Percentiles rank a stretch among this genome's conserved stretches.
Conservation (phyloP, 805 yeast genomes). For the Candida rishiriensis region DNA sequence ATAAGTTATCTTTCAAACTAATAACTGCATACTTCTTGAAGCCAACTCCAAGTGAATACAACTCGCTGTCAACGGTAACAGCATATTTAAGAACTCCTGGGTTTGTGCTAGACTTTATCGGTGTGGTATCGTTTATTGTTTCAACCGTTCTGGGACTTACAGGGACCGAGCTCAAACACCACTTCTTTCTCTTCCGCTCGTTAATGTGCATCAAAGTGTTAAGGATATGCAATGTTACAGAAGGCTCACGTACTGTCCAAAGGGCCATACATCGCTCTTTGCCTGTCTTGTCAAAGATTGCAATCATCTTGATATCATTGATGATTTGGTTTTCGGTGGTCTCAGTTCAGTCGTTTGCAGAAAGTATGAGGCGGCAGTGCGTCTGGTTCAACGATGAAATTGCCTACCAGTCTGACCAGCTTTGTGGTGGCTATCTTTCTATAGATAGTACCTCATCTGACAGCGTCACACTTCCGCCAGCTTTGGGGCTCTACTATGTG, state of each 20-base stretch:
- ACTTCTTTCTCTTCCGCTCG: constrained; percentile 58
- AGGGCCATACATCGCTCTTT: constrained; percentile 66
- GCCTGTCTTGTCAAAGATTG: constrained; percentile 67
- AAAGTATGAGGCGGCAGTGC: constrained; percentile 72
- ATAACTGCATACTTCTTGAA: background rate
- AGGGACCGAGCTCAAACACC: constrained; percentile 42
- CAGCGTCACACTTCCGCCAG: background rate
- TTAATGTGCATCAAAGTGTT: constrained; percentile 64
- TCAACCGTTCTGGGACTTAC: constrained; percentile 47
- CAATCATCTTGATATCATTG: constrained; percentile 66
- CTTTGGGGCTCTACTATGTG: constrained; percentile 28
- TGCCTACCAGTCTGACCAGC: constrained; percentile 37
- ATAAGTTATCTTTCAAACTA: background rate
- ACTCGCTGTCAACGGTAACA: constrained; percentile 24
- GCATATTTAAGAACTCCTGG: constrained; percentile 72
- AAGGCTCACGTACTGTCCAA: constrained; percentile 64
- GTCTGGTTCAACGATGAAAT: constrained; percentile 74
- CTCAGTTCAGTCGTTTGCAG: constrained; percentile 78
- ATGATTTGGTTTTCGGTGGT: constrained; percentile 73
- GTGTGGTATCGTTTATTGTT: constrained; percentile 66
- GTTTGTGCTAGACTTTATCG: constrained; percentile 72
- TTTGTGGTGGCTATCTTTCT: constrained; percentile 6
- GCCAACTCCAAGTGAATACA: background rate
- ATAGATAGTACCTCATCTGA: background rate
- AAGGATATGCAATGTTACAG: constrained; percentile 61